These are phyloP conservation scores for Diplotaxis tenuifolia DNA, from an alignment of 345 rosid species.

Conservation along the genomic window DNA sequence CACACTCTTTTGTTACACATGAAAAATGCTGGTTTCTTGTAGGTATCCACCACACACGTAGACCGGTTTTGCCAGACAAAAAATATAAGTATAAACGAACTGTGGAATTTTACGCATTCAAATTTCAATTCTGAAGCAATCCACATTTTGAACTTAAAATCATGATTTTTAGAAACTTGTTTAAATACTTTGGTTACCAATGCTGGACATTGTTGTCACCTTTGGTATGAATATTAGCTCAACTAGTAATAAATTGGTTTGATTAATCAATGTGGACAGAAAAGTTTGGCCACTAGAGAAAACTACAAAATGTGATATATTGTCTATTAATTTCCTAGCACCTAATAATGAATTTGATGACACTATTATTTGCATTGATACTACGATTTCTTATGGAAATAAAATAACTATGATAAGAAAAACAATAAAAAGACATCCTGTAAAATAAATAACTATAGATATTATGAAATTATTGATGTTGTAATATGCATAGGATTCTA, in stretches of 20 bases:
- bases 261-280: neutral
- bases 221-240: neutral
- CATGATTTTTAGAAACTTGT: neutral
- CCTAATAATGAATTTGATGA: neutral
- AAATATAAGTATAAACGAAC: neutral
- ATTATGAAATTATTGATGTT: conserved; percentile 5
- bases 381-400: neutral
- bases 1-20: neutral
- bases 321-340: neutral
- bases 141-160: neutral
- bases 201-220: neutral
- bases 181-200: neutral
- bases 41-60: neutral
- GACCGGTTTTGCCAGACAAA: neutral
- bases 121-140: neutral
- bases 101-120: neutral
- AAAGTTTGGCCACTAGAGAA: neutral
- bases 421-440: neutral
- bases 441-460: neutral
- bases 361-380: neutral
- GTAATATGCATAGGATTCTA: conserved; percentile 26
- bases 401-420: too few species aligned
- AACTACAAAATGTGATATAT: conserved; percentile 6
- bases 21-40: neutral
- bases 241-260: neutral